Evolutionary conservation across 139 green algal genomes (phyloP).

Genomic region (Pseudopediastrum boryanum): DNA sequence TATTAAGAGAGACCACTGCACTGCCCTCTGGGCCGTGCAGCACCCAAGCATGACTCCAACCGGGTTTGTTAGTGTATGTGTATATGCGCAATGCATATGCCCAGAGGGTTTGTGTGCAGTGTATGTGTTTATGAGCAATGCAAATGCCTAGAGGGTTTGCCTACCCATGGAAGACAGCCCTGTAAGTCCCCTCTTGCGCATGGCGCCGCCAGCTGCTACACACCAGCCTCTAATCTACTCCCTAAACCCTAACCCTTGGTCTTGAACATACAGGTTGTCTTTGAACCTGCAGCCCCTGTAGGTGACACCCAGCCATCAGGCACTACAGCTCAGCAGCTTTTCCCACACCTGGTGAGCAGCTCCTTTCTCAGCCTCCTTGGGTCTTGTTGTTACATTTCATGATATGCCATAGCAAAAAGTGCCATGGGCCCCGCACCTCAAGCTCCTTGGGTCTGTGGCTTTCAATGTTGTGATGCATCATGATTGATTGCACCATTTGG

Average conservation of each 20-base stretch:
- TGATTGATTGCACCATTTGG: background rate
- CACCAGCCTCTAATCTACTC: background rate
- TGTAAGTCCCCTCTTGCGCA: background rate
- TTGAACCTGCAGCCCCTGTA: constrained; percentile 70
- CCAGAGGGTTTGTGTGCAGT: background rate
- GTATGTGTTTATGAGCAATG: background rate
- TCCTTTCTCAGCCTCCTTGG: too few species aligned
- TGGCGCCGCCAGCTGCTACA: background rate
- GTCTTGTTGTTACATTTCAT: background rate
- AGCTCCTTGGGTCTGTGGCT: background rate
- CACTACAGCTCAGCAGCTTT: constrained; percentile 42
- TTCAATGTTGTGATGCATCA: too few species aligned
- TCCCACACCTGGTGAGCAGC: constrained; percentile 70
- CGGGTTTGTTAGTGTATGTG: too few species aligned
- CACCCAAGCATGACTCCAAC: too few species aligned
- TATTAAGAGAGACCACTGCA: too few species aligned
- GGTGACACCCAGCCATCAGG: constrained; percentile 42
- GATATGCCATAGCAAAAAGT: background rate
- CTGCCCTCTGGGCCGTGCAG: too few species aligned
- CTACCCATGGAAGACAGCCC: background rate
- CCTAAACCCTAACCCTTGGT: background rate
- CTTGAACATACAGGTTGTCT: constrained; percentile 54
- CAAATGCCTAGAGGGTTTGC: background rate
- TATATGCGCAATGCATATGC: background rate
- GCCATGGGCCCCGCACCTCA: background rate